A percentile compares a stretch with the other conserved stretches of the same genome.
Evolutionary conservation across 1,139 yeast species (phyloP).

Genomic region (Yamadazyma membranifaciens): DNA sequence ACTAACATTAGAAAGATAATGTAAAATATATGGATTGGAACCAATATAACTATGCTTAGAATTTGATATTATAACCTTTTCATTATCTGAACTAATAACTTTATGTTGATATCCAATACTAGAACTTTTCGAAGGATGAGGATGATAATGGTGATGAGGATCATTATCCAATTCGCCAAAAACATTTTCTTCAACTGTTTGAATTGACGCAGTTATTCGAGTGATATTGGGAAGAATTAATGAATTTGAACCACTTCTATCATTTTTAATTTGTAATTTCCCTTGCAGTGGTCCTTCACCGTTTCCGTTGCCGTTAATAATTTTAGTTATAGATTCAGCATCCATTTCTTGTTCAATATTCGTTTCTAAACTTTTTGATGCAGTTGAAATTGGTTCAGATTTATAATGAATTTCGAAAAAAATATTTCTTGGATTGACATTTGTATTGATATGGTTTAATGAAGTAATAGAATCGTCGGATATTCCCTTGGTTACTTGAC

Average conservation of each 20-base stretch:
- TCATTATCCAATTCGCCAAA: constrained; percentile 54
- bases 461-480: constrained; percentile 5
- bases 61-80: constrained; percentile 37
- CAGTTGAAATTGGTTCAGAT: constrained; percentile 35
- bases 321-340: constrained; percentile 5
- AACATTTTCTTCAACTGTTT: constrained; percentile 57
- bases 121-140: constrained; percentile 10
- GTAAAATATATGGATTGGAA: constrained; percentile 58
- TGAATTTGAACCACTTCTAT: constrained; percentile 19
- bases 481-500: constrained; percentile 48
- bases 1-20: constrained; percentile 51
- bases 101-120: constrained; percentile 20
- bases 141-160: constrained; percentile 20
- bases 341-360: constrained; percentile 8
- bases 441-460: constrained; percentile 15
- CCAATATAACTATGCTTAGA: constrained; percentile 65
- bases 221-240: constrained; percentile 34
- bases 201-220: constrained; percentile 48
- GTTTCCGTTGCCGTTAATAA: not conserved
- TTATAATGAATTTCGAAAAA: constrained; percentile 61
- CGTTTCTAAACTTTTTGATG: constrained; percentile 13
- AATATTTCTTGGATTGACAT: constrained; percentile 54
- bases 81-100: constrained; percentile 34
- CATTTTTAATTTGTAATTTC: constrained; percentile 7
- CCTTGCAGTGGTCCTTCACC: not conserved